Conservation (phyloP, 768 basidiomycete genomes). For the Tulasnella sp. region DNA sequence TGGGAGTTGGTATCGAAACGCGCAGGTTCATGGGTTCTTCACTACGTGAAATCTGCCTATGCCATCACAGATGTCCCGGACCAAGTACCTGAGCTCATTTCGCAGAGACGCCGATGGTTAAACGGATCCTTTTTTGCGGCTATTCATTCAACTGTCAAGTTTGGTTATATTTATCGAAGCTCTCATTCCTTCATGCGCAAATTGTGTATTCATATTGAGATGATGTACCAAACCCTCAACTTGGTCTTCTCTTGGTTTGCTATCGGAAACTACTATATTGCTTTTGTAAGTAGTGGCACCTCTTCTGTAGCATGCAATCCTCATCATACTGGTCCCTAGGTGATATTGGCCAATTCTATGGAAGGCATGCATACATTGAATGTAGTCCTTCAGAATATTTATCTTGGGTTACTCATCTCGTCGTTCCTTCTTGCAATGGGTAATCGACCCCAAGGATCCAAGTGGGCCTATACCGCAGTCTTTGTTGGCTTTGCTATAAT, state of each 20-base stretch:
- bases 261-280: conserved; percentile 81
- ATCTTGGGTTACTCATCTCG: conserved; percentile 71
- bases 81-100: conserved; percentile 85
- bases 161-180: conserved; percentile 88
- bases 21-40: conserved; percentile 76
- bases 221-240: conserved; percentile 85
- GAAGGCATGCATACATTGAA: conserved; percentile 67
- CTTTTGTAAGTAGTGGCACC: conserved; percentile 38
- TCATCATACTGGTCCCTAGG: conserved; percentile 17
- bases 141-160: conserved; percentile 81
- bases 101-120: conserved; percentile 89
- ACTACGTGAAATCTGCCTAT: conserved; percentile 91
- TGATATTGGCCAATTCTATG: conserved; percentile 57
- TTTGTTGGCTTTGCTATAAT: conserved; percentile 80
- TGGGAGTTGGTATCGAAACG: conserved; percentile 97
- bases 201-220: conserved; percentile 88
- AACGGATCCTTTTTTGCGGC: conserved; percentile 98
- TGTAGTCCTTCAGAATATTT: conserved; percentile 67
- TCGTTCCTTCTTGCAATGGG: conserved; percentile 82
- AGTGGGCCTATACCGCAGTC: conserved; percentile 71
- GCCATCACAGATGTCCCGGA: conserved; percentile 89
- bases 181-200: conserved; percentile 72
- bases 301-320: not conserved
- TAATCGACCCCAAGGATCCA: conserved; percentile 83
- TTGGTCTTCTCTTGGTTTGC: conserved; percentile 87